Evolutionary conservation across 768 basidiomycete genomes (phyloP), one percentile per base, ranked within the genome.

Genomic region (Hypsizygus marmoreus): DNA sequence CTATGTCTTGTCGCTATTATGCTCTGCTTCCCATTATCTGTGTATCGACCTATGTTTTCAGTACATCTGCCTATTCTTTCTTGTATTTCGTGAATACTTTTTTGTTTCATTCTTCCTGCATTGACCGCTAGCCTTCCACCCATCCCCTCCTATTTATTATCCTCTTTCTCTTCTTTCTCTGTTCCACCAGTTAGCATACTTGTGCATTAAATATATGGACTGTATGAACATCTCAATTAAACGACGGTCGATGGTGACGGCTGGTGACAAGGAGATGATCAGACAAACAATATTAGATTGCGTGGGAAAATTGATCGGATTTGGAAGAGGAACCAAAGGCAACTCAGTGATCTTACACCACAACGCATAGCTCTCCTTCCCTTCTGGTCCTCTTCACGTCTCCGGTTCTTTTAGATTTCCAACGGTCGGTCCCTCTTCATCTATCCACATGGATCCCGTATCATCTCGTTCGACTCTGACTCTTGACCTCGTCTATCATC

Each of bases 261-360:
- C 22, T 29, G 43, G 42, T 36, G 40, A 30, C 26, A 31, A 32
- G 19, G 8, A 38, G 28, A 40, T 47, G 44, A 51, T 50, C 50
- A 55, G 43, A 47, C 42, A 53, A 42, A 40, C 46, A 48, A 36
- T 52, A 42, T 32, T 45, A 33, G 53, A 45, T 55, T 50, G 54
- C 59, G 59, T 60, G 60, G 43, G 60, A 61, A 55, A 25, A 19
- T 53, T 57, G 50, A 47, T 60, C 56, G 48, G 47, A 56, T 55
- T 51, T 48, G 56, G 58, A 32, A 51, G 23, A 46, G 47, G 37
- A 52, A 51, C 50, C 39, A 45, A 45, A 40, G 45, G 16, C 45
- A 34, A 33, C 43, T 43, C 55, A 47, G 55, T 55, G 53, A 58
- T 60, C 50, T 49, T 52, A 25, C 39, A 54, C 53, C 55, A 51